A percentile compares a stretch with the other conserved stretches of the same genome.
Evolutionary conservation across 148 eudicot species (phyloP).

Genomic region (Chenopodium quinoa): DNA sequence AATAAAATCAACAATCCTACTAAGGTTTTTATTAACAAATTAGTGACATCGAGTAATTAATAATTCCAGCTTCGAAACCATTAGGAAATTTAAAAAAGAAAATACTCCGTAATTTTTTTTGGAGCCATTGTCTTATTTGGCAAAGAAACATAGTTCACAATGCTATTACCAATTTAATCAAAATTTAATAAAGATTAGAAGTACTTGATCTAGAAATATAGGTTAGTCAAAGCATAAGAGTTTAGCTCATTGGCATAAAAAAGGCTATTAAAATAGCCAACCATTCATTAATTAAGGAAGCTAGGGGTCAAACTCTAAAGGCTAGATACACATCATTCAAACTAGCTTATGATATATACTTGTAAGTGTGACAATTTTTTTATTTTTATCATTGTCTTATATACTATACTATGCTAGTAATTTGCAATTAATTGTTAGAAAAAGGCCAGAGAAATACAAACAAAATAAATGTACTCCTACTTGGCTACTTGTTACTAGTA

Average conservation of each 20-base stretch:
- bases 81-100: too few relatives aligned
- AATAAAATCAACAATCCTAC: too few relatives aligned
- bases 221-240: neutral
- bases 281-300: neutral
- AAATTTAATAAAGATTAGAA: neutral
- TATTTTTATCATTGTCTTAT: neutral
- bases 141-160: neutral
- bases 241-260: neutral
- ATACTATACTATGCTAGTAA: neutral
- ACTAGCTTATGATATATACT: neutral
- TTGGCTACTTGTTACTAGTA: neutral
- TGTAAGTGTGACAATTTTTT: neutral
- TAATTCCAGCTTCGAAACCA: too few relatives aligned
- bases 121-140: neutral
- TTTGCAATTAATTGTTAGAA: neutral
- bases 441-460: neutral
- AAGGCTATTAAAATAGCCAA: slow-evolving; percentile 8
- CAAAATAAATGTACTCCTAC: neutral
- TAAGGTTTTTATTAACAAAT: too few relatives aligned
- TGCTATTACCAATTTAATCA: neutral
- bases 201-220: neutral
- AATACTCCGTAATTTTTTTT: too few relatives aligned
- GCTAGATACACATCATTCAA: neutral
- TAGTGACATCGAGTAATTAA: too few relatives aligned
- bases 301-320: neutral